Base-by-base conservation (phyloP, 352 stramenopile genomes). In the Phytophthora colocasiae region DNA sequence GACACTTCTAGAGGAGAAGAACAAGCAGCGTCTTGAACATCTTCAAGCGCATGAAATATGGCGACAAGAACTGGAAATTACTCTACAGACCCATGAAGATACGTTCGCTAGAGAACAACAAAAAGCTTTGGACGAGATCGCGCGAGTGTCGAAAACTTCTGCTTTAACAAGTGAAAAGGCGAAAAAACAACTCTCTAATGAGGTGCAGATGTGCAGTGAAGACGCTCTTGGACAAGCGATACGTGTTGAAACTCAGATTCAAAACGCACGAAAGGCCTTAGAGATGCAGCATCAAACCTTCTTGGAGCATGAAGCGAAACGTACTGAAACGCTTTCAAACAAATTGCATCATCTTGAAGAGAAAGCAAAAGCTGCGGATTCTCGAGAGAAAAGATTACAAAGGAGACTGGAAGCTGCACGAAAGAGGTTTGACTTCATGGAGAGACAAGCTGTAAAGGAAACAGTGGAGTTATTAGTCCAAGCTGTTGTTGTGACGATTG, bases 1-100 rank as follows among this genome's bases (percentile, higher is more conserved):
- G 4, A 32, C 15, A 4, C 32, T 69, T 39, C 3, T 63, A 17
- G 31, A 58, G 1, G 58, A 69, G 1, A 69, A 87, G 8, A 48
- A 74, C 4, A 49, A 69, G 0, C 55, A 83, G 6, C 63, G 62
- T 4, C 22, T 54, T 27, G 24, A 45, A 14, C 85, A 77, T 63
- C 29, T 55, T 12, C 48, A 87, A 63, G 63, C 58, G 6, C 55
- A 67, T 32, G 67, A 75, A 43, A 11, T 8, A 2, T 75, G 67
- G 67, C 56, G 63, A 19, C 51, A n/a, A 11, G 48, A 60, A 29
- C 50, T 88, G 10, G 85, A 93, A 52, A 53, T 40, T 17, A 52
- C 58, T 3, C 43, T 91, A 17, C 59, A 81, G 32, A 45, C 53
- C 14, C 79, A 88, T 38, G 83, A 93, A 51, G 85, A 93, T 11